A percentile compares a stretch with the other conserved stretches of the same genome.
Evolutionary conservation across 305 asterid genomes (phyloP).

Genomic region (Fraxinus dipetala): DNA sequence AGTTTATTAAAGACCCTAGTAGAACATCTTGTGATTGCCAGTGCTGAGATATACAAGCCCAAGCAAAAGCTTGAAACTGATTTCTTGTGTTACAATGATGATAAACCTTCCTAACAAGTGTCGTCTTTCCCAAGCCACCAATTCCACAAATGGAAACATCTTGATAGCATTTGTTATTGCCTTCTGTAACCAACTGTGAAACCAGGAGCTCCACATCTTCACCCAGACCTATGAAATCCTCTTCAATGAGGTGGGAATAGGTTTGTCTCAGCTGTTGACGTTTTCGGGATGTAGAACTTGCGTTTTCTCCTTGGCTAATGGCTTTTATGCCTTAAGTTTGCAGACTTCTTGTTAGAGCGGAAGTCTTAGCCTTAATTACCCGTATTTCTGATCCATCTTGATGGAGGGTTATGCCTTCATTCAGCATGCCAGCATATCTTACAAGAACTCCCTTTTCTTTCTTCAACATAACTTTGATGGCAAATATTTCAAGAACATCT

Average conservation of each 20-base stretch:
- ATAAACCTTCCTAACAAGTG: slow-evolving; percentile 37
- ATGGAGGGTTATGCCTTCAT: slow-evolving; percentile 17
- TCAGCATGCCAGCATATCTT: slow-evolving; percentile 4
- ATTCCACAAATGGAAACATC: slow-evolving; percentile 35
- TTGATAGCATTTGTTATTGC: background rate
- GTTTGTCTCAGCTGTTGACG: slow-evolving; percentile 22
- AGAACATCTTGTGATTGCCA: slow-evolving; percentile 44
- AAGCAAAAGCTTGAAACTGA: slow-evolving; percentile 39
- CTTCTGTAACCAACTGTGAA: slow-evolving; percentile 20
- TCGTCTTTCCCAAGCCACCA: slow-evolving; percentile 52
- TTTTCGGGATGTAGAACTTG: slow-evolving; percentile 11
- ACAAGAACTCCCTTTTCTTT: too few species aligned
- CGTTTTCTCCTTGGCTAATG: slow-evolving; percentile 11
- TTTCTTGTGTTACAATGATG: slow-evolving; percentile 22
- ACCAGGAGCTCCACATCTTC: slow-evolving; percentile 36
- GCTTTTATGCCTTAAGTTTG: slow-evolving; percentile 24
- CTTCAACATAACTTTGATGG: too few species aligned
- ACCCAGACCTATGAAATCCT: slow-evolving; percentile 40
- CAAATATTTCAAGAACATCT: background rate
- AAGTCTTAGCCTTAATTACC: slow-evolving; percentile 27
- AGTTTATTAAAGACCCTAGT: slow-evolving; percentile 30
- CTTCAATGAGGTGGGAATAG: slow-evolving; percentile 37
- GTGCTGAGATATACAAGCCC: slow-evolving; percentile 48
- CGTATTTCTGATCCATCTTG: slow-evolving; percentile 17
- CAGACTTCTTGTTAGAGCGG: slow-evolving; percentile 28